phyloP scores from a whole-genome alignment of 1,139 yeast genomes.

The Saccharomyces hybrid region DNA sequence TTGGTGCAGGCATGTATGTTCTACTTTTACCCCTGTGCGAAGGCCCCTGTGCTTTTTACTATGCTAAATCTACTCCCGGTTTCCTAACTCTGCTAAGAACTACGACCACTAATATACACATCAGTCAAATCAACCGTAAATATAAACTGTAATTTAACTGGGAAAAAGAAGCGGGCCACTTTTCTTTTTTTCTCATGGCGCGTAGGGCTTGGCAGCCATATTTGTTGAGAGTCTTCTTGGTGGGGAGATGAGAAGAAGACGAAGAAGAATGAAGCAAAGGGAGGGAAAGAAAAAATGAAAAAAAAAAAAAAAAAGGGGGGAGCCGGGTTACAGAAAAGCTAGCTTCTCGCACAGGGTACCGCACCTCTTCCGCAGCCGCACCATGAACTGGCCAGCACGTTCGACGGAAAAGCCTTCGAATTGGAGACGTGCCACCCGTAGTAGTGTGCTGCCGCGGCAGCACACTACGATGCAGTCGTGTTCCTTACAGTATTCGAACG shows the following conservation, averaged over 20 bases:
- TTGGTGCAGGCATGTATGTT: neutral
- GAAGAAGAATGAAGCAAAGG: neutral
- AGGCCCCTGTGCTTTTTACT: neutral
- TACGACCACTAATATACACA: neutral
- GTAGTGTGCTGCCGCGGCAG: conserved; percentile 37
- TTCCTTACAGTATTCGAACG: conserved; percentile 32
- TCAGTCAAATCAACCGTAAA: neutral
- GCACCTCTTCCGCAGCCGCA: conserved; percentile 39
- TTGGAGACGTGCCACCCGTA: conserved; percentile 38
- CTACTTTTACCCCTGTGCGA: neutral
- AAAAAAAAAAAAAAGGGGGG: neutral
- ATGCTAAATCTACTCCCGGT: neutral
- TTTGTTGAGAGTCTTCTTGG: neutral
- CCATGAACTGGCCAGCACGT: conserved; percentile 37
- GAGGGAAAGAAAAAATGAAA: too few relatives aligned
- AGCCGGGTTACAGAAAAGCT: neutral
- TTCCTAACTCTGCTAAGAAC: neutral
- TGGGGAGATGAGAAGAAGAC: neutral
- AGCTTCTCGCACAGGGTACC: conserved; percentile 26
- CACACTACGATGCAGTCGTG: conserved; percentile 34
- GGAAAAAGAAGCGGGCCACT: neutral
- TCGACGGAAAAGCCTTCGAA: conserved; percentile 52
- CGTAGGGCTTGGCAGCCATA: neutral
- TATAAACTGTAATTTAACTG: neutral
- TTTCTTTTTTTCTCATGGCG: neutral